Percentiles rank a stretch among this genome's conserved stretches.
Conservation (phyloP, 129 eudicot genomes). For the Scalesia atractyloides region DNA sequence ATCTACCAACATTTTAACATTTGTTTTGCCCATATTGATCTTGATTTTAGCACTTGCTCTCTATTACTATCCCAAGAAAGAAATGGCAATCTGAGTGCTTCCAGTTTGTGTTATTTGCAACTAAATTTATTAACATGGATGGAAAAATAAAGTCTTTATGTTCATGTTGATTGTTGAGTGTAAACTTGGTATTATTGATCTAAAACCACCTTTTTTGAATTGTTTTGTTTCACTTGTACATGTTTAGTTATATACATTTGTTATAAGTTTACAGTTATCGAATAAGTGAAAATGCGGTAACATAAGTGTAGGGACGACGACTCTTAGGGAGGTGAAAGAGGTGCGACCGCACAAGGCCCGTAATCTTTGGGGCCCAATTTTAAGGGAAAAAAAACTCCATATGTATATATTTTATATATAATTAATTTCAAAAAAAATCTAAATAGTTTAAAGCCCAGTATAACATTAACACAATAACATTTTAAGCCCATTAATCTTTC, state of each 20-base stretch:
- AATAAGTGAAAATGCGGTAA: not conserved
- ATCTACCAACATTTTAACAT: slow-evolving; percentile 41
- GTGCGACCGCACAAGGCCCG: no score
- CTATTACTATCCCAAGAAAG: slow-evolving; percentile 39
- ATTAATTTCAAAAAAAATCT: no score
- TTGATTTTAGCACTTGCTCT: slow-evolving; percentile 58
- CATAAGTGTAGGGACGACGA: not conserved
- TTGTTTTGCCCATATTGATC: slow-evolving; percentile 55
- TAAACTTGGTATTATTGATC: slow-evolving; percentile 16
- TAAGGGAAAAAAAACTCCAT: no score
- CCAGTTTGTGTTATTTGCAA: not conserved
- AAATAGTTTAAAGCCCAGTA: no score
- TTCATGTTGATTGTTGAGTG: slow-evolving; percentile 7
- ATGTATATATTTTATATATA: no score
- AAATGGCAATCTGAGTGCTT: slow-evolving; percentile 12
- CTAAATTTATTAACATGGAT: not conserved
- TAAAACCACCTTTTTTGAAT: not conserved
- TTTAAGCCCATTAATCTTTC: no score
- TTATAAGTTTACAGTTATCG: not conserved
- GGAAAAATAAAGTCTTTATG: not conserved
- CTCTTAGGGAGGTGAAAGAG: no score
- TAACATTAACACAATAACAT: no score
- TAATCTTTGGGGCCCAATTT: no score
- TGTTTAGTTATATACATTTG: not conserved
- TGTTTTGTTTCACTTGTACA: not conserved